These are phyloP conservation scores for Russula virescens DNA, from an alignment of 768 basidiomycete species.

Conservation along the genomic window DNA sequence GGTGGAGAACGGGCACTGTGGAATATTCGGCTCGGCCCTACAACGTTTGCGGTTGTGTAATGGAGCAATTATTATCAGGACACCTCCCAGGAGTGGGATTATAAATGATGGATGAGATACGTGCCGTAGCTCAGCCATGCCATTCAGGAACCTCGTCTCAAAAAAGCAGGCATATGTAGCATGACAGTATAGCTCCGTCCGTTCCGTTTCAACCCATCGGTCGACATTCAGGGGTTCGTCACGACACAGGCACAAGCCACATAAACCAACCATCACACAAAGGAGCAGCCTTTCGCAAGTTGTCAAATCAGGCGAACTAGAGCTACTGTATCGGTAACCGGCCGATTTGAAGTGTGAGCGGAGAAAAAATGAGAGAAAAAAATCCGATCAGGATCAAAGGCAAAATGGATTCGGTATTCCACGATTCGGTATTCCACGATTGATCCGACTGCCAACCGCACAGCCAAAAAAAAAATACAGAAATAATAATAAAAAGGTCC, in stretches of 20 bases:
- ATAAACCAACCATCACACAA: slow-evolving; percentile 19
- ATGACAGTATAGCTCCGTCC: background rate
- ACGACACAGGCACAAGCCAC: slow-evolving; percentile 54
- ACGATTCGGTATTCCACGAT: background rate
- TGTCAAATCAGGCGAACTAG: background rate
- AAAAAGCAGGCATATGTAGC: background rate
- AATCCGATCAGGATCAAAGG: background rate
- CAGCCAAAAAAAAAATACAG: too few relatives aligned
- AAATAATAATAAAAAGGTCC: too few relatives aligned
- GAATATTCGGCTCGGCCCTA: slow-evolving; percentile 7
- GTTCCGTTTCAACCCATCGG: background rate
- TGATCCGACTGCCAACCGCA: background rate
- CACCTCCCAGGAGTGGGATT: background rate
- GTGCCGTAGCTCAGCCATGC: background rate
- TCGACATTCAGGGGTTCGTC: slow-evolving; percentile 71
- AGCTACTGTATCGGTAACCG: too few relatives aligned
- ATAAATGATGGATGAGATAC: background rate
- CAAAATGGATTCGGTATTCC: too few relatives aligned
- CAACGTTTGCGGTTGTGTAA: slow-evolving; percentile 10
- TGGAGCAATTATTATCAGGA: background rate
- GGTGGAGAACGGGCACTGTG: background rate
- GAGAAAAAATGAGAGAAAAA: background rate
- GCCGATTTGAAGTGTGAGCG: too few relatives aligned
- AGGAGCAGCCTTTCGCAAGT: background rate
- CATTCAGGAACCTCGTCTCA: slow-evolving; percentile 5